Evolutionary conservation across 2,329 filamentous ascomycete species (phyloP), one percentile per base, ranked within the genome.

Genomic region (Neoarthrinium moseri): DNA sequence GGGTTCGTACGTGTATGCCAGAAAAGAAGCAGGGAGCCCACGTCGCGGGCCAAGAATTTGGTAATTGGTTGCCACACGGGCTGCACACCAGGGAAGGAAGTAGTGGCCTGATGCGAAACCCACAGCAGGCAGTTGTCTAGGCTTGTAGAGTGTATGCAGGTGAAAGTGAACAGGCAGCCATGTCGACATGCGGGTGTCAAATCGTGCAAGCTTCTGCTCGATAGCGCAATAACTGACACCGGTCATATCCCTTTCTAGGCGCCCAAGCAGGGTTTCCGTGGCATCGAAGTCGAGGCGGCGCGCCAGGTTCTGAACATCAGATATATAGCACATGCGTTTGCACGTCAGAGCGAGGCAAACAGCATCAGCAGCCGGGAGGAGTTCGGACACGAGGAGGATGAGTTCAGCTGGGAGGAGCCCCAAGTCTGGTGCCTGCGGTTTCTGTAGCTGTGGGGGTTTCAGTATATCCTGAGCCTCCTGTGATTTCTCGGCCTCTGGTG

Each of bases 261-360:
- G 26, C 26, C 44, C 47, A 35, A 50, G 48, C 24, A 50, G 45
- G 20, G 22, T 47, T 35, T 50, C 45, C 34, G 33, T 45, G 29
- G 37, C 44, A 40, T 47, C 32, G 43, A 22, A 17, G 21, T 47
- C 45, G 23, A 50, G 48, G 23, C 44, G 33, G 20, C 12, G 35
- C 20, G 37, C 48, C 38, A 47, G 26, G 41, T 36, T 27, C 11
- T 13, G 13, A 23, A 37, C n/a, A 37, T 37, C 10, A 8, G 10
- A 37, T 10, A 50, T 41, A 29, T 30, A 30, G 39, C 39, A 40
- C 39, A 50, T 44, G 18, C 33, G 39, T n/a, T 45, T 47, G 39
- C 44, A 50, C 22, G 48, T 50, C 39, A 50, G 45, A 39, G 44
- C 48, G 33, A 50, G 45, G 32, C 44, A 50, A 47, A 42, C 26